Base-by-base conservation (phyloP, 805 yeast species). In the Scheffersomyces ergatensis region DNA sequence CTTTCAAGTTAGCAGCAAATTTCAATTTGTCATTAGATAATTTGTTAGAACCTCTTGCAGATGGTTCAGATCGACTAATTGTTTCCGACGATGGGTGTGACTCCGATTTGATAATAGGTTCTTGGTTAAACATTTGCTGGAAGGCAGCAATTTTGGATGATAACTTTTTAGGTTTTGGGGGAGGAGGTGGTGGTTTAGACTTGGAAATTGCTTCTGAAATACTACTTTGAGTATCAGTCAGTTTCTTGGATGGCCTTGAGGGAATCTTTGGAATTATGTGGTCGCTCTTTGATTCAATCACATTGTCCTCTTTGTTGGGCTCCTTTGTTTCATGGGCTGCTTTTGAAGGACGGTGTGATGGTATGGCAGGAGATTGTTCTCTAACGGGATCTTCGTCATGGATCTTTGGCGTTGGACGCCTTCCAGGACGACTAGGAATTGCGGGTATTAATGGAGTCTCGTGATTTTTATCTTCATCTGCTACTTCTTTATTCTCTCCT, bases 121-220 rank as follows among this genome's bases (percentile, higher is more conserved):
- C 51, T 14, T 26, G 27, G 17, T 24, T 33, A 17, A 30, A 31
- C 40, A 41, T 34, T 32, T 83, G 85, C 54, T 85, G 95, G 58
- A 85, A 85, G 0, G 89, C 89, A 1, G 90, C 89, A 44, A 85
- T 85, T 46, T 74, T 83, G 1, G 89, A 81, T 0, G 92, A 84
- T 14, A 88, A 80, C 50, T 85, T 85, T 52, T 84, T 84, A 3
- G 92, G 92, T 18, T 81, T 81, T 23, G 80, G 83, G 5, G 89
- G 89, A 12, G 88, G 70, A 2, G 59, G 59, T 34, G 57, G 60
- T 17, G 53, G 45, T 35, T 50, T 46, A 5, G 25, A 11, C 9
- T 17, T 31, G 3, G 39, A 24, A 23, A 3, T 3, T 13, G 37
- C n/a, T 27, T 3, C 9, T 12, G 18, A 17, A 7, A 18, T 26